Percentiles rank a stretch among this genome's conserved stretches.
Evolutionary conservation across 1,139 yeast species (phyloP).

Genomic region (Zygosaccharomyces sapae): DNA sequence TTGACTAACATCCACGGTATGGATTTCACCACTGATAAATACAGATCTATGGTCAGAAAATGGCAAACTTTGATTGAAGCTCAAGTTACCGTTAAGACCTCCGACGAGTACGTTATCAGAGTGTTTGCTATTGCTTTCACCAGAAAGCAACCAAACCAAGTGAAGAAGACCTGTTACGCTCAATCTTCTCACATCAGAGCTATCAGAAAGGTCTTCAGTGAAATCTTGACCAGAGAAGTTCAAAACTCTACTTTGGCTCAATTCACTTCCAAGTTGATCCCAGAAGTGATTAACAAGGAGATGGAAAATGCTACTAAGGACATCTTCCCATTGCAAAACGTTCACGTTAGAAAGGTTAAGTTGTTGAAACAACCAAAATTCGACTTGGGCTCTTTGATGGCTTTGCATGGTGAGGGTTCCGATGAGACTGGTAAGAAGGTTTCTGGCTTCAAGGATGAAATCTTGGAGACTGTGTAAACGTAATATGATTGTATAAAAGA

Average conservation of each 20-base stretch:
- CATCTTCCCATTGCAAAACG: slow-evolving; percentile 87
- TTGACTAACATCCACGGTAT: slow-evolving; percentile 94
- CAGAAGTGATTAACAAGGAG: slow-evolving; percentile 89
- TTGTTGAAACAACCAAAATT: slow-evolving; percentile 87
- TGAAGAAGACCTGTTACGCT: slow-evolving; percentile 88
- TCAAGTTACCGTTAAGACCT: slow-evolving; percentile 85
- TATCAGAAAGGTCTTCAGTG: slow-evolving; percentile 80
- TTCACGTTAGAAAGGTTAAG: slow-evolving; percentile 88
- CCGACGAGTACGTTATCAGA: slow-evolving; percentile 87
- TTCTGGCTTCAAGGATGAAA: slow-evolving; percentile 83
- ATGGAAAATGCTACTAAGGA: slow-evolving; percentile 81
- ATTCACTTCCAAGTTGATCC: slow-evolving; percentile 82
- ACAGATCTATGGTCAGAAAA: slow-evolving; percentile 86
- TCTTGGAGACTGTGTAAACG: slow-evolving; percentile 73
- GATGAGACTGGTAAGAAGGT: slow-evolving; percentile 93
- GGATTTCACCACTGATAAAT: slow-evolving; percentile 87
- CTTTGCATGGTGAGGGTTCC: slow-evolving; percentile 87
- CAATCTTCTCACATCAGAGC: slow-evolving; percentile 87
- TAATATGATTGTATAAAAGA: slow-evolving; percentile 16
- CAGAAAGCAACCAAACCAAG: slow-evolving; percentile 83
- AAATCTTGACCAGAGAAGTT: slow-evolving; percentile 82
- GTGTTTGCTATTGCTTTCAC: slow-evolving; percentile 90
- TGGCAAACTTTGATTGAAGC: slow-evolving; percentile 93
- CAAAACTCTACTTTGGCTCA: slow-evolving; percentile 80
- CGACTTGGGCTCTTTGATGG: slow-evolving; percentile 81